Evolutionary conservation across 306 rosid genomes (phyloP).

Genomic region (Arachis stenosperma): DNA sequence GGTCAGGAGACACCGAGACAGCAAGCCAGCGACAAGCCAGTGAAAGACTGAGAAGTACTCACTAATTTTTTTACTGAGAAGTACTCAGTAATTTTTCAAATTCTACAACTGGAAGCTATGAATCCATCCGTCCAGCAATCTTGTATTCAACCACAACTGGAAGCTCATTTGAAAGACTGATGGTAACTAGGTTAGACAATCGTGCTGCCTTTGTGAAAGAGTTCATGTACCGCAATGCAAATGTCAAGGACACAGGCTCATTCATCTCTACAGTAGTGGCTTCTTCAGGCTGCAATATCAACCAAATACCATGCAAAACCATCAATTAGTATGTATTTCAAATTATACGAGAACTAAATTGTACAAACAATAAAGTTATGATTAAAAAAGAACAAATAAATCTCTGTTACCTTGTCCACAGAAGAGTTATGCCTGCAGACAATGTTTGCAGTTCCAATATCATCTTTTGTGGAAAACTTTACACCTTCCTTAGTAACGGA

Average conservation of each 20-base stretch:
- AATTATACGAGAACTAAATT: background rate
- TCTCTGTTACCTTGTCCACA: conserved; percentile 75
- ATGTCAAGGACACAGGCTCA: too few relatives aligned
- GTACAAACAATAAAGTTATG: background rate
- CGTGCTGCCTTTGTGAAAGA: conserved; percentile 93
- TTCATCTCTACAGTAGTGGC: too few relatives aligned
- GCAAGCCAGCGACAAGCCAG: too few relatives aligned
- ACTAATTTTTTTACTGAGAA: too few relatives aligned
- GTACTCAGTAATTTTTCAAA: too few relatives aligned
- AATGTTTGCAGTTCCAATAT: conserved; percentile 38
- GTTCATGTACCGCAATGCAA: conserved; percentile 69
- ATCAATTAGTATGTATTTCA: background rate
- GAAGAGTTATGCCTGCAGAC: conserved; percentile 90
- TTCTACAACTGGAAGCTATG: too few relatives aligned
- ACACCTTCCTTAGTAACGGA: conserved; percentile 95
- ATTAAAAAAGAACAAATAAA: background rate
- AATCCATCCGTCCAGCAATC: conserved; percentile 52
- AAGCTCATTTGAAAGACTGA: conserved; percentile 58
- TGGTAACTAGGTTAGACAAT: conserved; percentile 67
- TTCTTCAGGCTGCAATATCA: too few relatives aligned
- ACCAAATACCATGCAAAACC: too few relatives aligned
- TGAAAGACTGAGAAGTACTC: too few relatives aligned
- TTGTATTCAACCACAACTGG: conserved; percentile 20
- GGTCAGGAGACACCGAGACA: too few relatives aligned
- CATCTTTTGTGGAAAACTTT: conserved; percentile 92